Base-by-base conservation (phyloP, 2,329 filamentous ascomycete species). In the Colletotrichum tamarilloi region DNA sequence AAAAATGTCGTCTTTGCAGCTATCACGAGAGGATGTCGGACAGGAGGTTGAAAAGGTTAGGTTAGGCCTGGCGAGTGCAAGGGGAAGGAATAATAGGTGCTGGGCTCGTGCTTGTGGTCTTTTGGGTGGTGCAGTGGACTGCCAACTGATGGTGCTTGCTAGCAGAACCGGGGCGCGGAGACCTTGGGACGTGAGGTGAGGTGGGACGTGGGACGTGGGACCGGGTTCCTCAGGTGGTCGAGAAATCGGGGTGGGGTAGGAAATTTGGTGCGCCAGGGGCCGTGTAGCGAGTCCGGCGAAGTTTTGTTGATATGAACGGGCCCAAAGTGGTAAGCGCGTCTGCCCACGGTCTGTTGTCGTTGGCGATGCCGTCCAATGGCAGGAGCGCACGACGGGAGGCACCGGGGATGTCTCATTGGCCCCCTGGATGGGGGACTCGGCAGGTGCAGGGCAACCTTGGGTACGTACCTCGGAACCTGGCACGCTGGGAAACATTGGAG, bases 281-380 rank as follows among this genome's bases (percentile, higher is more conserved):
- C 57, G 63, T 72, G 67, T 72, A 65, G 57, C 52, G 46, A 70
- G 63, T 72, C 67, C 74, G 62, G 57, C 52, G 46, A 70, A 65
- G 63, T 68, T 74, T 75, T 75, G 74, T 68, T 75, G 72, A 72
- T 72, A 73, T 75, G 68, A 72, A 59, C 55, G 42, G 32, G 67
- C 74, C 74, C 62, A 26, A 75, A 74, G 72, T 75, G 74, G 74
- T 75, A 75, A 75, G 74, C 74, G 74, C 63, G 67, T 62, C 67
- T 71, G 67, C 69, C 68, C 57, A 63, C 62, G 42, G 42, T 74
- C 72, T 35, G 59, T 73, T 66, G 59, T 64, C 58, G 46, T 62
- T 26, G 28, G 52, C 67, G 30, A 52, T 30, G 57, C 46, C 63
- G 64, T 49, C 70, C 35, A 73, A 73, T 73, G 46, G 32, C 14